Evolutionary conservation across 257 asterid genomes (phyloP).

Genomic region (Galeopsis tetrahit): DNA sequence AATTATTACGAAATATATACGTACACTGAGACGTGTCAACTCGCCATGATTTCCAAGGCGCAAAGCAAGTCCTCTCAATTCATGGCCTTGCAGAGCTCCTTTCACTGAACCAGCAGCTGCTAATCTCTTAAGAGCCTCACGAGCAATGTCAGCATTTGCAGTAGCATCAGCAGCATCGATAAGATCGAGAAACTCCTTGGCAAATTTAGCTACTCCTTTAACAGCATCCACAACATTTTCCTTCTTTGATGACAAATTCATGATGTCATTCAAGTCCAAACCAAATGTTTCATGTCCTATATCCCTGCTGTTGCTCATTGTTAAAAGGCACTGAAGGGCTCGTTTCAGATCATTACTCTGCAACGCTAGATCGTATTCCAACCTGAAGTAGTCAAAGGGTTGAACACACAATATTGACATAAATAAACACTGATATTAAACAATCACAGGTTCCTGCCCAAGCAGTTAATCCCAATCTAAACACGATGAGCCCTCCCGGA

Average conservation of each 20-base stretch:
- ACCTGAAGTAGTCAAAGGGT: not conserved
- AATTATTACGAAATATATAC: constrained; percentile 35
- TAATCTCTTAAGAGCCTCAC: constrained; percentile 92
- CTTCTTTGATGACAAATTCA: constrained; percentile 82
- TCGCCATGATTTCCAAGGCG: constrained; percentile 97
- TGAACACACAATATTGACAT: too few species aligned
- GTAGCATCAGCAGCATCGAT: constrained; percentile 99
- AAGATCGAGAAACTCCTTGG: constrained; percentile 83
- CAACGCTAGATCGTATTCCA: constrained; percentile 95
- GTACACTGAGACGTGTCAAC: constrained; percentile 88
- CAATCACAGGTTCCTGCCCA: too few species aligned
- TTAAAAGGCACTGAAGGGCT: constrained; percentile 90
- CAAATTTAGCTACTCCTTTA: constrained; percentile 88
- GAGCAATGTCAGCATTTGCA: constrained; percentile 88
- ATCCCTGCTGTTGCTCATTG: constrained; percentile 96
- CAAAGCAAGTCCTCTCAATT: constrained; percentile 92
- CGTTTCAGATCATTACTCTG: constrained; percentile 88
- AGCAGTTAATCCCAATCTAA: too few species aligned
- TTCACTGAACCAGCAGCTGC: constrained; percentile 97
- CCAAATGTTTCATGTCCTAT: constrained; percentile 90
- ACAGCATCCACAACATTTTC: constrained; percentile 89
- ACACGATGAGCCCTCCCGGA: too few species aligned
- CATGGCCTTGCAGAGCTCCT: constrained; percentile 89
- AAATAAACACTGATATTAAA: too few species aligned
- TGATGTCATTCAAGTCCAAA: constrained; percentile 78